Evolutionary conservation across 2,329 filamentous ascomycete genomes (phyloP).

Genomic region (Cordyceps tenuipes): DNA sequence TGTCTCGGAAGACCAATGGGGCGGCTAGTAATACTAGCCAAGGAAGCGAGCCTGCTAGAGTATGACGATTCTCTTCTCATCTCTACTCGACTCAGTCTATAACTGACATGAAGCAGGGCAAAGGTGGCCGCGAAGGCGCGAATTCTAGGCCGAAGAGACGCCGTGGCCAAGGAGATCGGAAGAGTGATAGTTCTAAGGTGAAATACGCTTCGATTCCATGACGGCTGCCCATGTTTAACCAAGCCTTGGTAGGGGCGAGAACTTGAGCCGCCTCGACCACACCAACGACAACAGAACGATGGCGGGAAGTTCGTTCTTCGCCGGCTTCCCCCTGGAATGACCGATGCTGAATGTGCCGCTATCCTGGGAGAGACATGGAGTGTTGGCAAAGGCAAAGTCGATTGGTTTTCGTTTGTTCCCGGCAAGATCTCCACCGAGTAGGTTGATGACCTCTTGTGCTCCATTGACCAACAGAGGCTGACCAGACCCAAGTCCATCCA

Average conservation of each 20-base stretch:
- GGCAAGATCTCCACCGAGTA: slow-evolving; percentile 80
- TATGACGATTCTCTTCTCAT: neutral
- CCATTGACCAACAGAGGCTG: neutral
- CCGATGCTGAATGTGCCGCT: slow-evolving; percentile 64
- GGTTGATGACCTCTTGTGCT: slow-evolving; percentile 23
- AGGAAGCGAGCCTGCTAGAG: slow-evolving; percentile 17
- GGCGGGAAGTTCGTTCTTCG: slow-evolving; percentile 81
- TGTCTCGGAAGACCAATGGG: slow-evolving; percentile 29
- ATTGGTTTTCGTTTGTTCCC: slow-evolving; percentile 63
- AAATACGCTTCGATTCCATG: neutral
- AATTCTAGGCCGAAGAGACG: slow-evolving; percentile 19
- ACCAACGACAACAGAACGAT: slow-evolving; percentile 42
- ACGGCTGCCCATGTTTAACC: neutral
- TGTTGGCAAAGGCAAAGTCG: slow-evolving; percentile 68
- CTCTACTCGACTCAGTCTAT: neutral
- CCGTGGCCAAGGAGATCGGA: slow-evolving; percentile 22
- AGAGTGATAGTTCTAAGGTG: slow-evolving; percentile 22
- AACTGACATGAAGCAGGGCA: slow-evolving; percentile 14
- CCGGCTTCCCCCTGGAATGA: slow-evolving; percentile 78
- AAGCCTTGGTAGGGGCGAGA: neutral
- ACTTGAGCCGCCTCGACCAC: slow-evolving; percentile 31
- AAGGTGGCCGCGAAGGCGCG: slow-evolving; percentile 13
- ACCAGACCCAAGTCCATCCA: slow-evolving; percentile 55
- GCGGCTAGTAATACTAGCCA: slow-evolving; percentile 18
- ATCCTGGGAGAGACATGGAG: slow-evolving; percentile 76